Evolutionary conservation across 768 basidiomycete species (phyloP).

Genomic region (Pleurotus giganteus): DNA sequence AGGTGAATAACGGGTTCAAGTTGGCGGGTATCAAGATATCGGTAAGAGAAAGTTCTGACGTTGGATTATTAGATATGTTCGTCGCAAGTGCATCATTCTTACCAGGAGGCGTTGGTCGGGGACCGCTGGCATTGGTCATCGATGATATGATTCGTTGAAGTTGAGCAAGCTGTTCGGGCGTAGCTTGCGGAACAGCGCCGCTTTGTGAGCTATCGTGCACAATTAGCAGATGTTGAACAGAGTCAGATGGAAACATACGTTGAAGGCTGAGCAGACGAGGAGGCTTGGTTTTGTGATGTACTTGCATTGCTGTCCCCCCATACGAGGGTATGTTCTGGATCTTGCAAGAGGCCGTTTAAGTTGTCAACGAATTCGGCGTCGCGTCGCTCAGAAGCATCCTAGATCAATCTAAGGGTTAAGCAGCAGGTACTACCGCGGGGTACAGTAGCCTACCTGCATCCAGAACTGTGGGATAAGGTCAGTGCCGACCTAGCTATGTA

Average conservation of each 20-base stretch:
- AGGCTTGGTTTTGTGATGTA: slow-evolving; percentile 37
- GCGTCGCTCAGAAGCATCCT: slow-evolving; percentile 67
- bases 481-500: slow-evolving; percentile 6
- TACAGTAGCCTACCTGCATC: slow-evolving; percentile 64
- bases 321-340: slow-evolving; percentile 58
- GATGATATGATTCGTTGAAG: slow-evolving; percentile 53
- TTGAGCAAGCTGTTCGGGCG: slow-evolving; percentile 67
- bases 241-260: slow-evolving; percentile 21
- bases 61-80: background rate
- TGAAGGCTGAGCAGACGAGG: slow-evolving; percentile 41
- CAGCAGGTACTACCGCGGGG: background rate
- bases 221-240: background rate
- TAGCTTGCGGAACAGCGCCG: slow-evolving; percentile 26
- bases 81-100: background rate
- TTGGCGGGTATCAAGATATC: slow-evolving; percentile 77
- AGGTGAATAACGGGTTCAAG: slow-evolving; percentile 67
- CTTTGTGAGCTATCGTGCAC: background rate
- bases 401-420: background rate
- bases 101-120: slow-evolving; percentile 33
- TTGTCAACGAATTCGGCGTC: slow-evolving; percentile 75
- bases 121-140: slow-evolving; percentile 33
- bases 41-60: slow-evolving; percentile 59
- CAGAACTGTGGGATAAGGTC: slow-evolving; percentile 59
- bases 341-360: slow-evolving; percentile 66
- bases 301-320: slow-evolving; percentile 44